phyloP scores from a whole-genome alignment of 306 rosid species.

The Prunus mongolica region DNA sequence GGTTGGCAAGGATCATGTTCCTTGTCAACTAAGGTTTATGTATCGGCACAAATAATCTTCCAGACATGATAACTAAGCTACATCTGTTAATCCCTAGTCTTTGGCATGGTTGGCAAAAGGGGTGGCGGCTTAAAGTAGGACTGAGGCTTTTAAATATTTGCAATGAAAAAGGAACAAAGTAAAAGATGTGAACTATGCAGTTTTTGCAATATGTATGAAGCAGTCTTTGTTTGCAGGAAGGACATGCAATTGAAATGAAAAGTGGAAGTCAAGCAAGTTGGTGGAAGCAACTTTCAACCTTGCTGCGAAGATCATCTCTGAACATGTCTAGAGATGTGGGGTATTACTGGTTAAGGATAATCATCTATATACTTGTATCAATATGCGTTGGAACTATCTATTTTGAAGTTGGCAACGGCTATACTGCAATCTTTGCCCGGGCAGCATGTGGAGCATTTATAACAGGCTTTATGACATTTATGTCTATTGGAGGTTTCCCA shows the following conservation, averaged over 20 bases:
- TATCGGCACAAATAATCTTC: too few relatives aligned
- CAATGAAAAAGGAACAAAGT: too few relatives aligned
- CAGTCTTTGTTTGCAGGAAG: conserved; percentile 47
- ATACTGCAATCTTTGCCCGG: conserved; percentile 87
- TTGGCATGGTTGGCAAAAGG: too few relatives aligned
- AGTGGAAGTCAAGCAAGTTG: conserved; percentile 73
- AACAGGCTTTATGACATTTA: conserved; percentile 96
- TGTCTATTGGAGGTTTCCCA: conserved; percentile 99
- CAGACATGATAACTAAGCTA: too few relatives aligned
- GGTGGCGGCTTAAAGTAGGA: too few relatives aligned
- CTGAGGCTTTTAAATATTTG: too few relatives aligned
- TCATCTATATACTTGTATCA: conserved; percentile 74
- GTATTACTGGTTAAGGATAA: conserved; percentile 94
- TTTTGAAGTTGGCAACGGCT: conserved; percentile 72
- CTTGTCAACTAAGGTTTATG: too few relatives aligned
- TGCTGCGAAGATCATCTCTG: conserved; percentile 73
- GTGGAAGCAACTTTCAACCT: conserved; percentile 76
- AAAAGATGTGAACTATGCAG: too few relatives aligned
- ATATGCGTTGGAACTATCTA: conserved; percentile 92
- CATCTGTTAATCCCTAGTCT: too few relatives aligned
- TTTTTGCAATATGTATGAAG: background rate
- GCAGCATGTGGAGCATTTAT: conserved; percentile 95
- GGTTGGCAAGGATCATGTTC: too few relatives aligned
- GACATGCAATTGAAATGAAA: conserved; percentile 32
- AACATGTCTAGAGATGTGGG: conserved; percentile 97